Conservation (phyloP, 179 eudicot species). For the Beta lomatogona region DNA sequence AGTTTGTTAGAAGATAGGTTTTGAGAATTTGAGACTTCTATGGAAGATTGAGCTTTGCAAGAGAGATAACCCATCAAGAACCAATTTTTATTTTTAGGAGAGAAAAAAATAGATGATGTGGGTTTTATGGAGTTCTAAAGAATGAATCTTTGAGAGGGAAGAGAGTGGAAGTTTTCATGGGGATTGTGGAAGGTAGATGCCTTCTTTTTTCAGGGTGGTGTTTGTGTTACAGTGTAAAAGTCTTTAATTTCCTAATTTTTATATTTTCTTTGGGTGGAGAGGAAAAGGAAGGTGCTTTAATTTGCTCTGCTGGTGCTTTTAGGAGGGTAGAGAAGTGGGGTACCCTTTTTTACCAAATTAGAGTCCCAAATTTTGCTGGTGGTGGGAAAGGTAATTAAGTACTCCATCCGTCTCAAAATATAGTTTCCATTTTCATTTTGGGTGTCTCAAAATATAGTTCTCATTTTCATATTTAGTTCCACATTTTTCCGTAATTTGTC, state of each 20-base stretch:
- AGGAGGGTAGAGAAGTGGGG: constrained; percentile 21
- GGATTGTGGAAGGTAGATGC: constrained; percentile 23
- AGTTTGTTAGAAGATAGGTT: constrained; percentile 25
- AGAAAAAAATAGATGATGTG: neutral
- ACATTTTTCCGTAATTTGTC: no score
- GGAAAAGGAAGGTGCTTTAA: constrained; percentile 1
- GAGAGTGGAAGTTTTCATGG: neutral
- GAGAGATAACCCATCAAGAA: constrained; percentile 77
- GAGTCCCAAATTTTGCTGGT: neutral
- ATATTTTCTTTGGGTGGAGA: neutral
- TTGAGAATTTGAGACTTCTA: constrained; percentile 44
- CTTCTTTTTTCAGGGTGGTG: neutral
- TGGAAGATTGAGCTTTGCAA: constrained; percentile 71
- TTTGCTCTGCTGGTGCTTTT: constrained; percentile 12
- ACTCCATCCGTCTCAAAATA: no score
- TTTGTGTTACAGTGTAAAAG: constrained; percentile 18
- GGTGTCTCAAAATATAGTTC: no score
- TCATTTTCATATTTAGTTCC: no score
- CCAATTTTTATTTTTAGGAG: constrained; percentile 19
- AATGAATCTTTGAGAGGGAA: neutral
- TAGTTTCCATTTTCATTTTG: no score
- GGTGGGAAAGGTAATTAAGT: no score
- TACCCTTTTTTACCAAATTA: constrained; percentile 15
- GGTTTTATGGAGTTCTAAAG: neutral
- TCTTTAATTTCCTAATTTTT: neutral